Conservation (phyloP, 129 eudicot species). For the Pittosporum tobira region DNA sequence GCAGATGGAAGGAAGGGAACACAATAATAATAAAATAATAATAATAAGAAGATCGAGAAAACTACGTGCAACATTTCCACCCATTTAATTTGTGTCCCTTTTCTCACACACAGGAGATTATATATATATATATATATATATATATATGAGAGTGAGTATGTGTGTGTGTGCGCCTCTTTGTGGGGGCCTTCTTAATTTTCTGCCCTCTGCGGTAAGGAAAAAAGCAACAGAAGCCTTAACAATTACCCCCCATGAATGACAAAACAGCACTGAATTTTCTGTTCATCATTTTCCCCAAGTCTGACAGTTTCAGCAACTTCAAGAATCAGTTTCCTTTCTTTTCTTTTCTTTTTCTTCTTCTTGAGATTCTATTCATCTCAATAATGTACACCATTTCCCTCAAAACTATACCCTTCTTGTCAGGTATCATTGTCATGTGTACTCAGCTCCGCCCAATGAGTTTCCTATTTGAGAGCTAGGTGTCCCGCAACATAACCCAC, state of each 20-base stretch:
- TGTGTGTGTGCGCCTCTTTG: conserved; percentile 15
- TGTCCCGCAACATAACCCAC: not conserved
- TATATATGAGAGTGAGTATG: too few relatives aligned
- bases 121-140: too few relatives aligned
- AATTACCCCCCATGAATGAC: conserved; percentile 5
- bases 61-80: conserved; percentile 39
- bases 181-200: conserved; percentile 26
- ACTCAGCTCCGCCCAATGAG: conserved; percentile 16
- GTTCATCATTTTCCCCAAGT: not conserved
- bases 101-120: conserved; percentile 23
- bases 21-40: too few relatives aligned
- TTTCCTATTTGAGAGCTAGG: conserved; percentile 15
- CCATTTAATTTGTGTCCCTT: conserved; percentile 45
- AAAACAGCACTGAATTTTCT: conserved; percentile 20
- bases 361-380: not conserved
- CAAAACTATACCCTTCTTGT: conserved; percentile 15
- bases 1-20: conserved; percentile 34
- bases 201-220: not conserved
- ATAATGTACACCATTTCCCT: not conserved
- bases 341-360: not conserved
- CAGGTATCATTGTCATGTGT: conserved; percentile 22
- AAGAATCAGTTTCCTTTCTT: conserved; percentile 13
- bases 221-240: conserved; percentile 14
- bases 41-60: conserved; percentile 6
- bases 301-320: conserved; percentile 20